Evolutionary conservation across 495 filamentous ascomycete genomes (phyloP), one percentile per base, ranked within the genome.

Genomic region (Hyaloscypha finlandica): DNA sequence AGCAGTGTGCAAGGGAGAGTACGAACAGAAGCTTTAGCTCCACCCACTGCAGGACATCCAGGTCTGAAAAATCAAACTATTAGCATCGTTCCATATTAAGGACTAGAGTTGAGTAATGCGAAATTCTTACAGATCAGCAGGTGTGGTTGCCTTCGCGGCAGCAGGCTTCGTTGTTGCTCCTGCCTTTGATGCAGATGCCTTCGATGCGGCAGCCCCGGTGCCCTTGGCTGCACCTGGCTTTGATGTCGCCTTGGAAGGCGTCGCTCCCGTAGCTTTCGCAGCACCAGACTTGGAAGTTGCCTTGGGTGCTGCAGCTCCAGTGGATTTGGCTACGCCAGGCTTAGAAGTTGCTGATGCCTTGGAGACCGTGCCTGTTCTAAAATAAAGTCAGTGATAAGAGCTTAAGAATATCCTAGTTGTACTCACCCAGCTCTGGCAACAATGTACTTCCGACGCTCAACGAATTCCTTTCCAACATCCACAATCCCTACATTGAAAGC

Each of bases 101-200:
- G 9, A 48, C 4, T 19, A 48, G 4, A 19, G 16, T 19, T 48
- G 4, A 3, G 42, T 14, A 19, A 16, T 4, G 11, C 16, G 42
- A 19, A 48, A 48, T 48, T 6, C 42, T 48, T 48, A 48, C 19
- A 61, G 20, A 31, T 63, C 48, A 19, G 61, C 61, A 8, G 63
- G 63, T 6, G 51, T 65, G 19, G 63, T 65, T 42, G 63, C 51
- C 20, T 58, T 58, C 12, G 63, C 52, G 3, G 25, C 62, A 56
- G 52, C 51, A 20, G 31, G 51, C 31, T 52, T 52, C 8, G 52
- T 48, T 6, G 56, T 31, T 30, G 56, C n/a, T 19, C 14, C 30
- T 59, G 29, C 32, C 31, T 59, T 59, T 33, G 56, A 6, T 11
- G 30, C 56, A 59, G 56, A 33, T 33, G 56, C n/a, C 56, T 59